Conservation (phyloP, 2,329 filamentous ascomycete species). For the Penicillium janthinellum region DNA sequence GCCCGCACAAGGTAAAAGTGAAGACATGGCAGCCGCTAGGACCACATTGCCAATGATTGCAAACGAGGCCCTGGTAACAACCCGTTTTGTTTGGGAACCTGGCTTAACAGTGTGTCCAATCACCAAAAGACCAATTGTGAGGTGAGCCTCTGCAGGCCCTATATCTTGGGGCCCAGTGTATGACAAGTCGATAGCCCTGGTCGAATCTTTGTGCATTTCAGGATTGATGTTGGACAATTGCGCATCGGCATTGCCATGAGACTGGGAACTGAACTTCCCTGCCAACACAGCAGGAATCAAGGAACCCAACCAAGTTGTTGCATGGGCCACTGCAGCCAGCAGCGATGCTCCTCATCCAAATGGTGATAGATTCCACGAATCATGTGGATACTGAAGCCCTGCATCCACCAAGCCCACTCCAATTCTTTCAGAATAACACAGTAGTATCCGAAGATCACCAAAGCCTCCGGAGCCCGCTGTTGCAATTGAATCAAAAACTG, state of each 20-base stretch:
- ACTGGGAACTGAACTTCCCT: background rate
- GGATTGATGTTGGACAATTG: too few relatives aligned
- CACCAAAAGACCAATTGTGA: too few relatives aligned
- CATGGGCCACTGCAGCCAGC: slow-evolving; percentile 28
- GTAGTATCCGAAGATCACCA: slow-evolving; percentile 28
- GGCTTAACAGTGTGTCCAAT: too few relatives aligned
- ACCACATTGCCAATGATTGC: too few relatives aligned
- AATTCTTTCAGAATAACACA: slow-evolving; percentile 24
- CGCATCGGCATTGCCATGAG: background rate
- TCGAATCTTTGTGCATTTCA: background rate
- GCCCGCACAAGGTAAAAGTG: too few relatives aligned
- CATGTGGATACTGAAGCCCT: slow-evolving; percentile 23
- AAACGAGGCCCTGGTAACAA: too few relatives aligned
- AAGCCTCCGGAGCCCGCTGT: slow-evolving; percentile 18
- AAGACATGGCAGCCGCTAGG: too few relatives aligned
- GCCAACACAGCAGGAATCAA: background rate
- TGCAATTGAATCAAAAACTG: slow-evolving; percentile 22
- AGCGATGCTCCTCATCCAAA: slow-evolving; percentile 23
- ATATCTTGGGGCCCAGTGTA: too few relatives aligned
- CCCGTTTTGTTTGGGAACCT: too few relatives aligned
- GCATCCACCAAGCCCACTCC: slow-evolving; percentile 32
- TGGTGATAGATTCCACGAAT: slow-evolving; percentile 22
- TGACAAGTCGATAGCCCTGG: too few relatives aligned
- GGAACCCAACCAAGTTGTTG: slow-evolving; percentile 20
- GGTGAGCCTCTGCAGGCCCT: too few relatives aligned